A percentile compares a stretch with the other conserved stretches of the same genome.
These are phyloP conservation scores for Diaporthe sp. DNA, from an alignment of 2,329 filamentous ascomycete genomes.

Conservation along the genomic window DNA sequence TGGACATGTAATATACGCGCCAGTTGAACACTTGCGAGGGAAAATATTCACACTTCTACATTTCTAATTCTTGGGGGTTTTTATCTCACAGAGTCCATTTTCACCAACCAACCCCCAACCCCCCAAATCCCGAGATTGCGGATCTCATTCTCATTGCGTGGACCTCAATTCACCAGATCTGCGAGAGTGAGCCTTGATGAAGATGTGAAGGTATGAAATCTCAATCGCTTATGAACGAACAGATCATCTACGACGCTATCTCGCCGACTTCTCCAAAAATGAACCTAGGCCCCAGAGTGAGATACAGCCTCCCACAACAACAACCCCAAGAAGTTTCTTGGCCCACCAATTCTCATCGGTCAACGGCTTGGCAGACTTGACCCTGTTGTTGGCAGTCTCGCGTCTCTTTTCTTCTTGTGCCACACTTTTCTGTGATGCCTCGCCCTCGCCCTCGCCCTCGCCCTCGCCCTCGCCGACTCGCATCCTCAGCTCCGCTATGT, in stretches of 20 bases:
- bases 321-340: slow-evolving; percentile 72
- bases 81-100: too few species aligned
- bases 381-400: slow-evolving; percentile 45
- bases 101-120: background rate
- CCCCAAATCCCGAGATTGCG: too few species aligned
- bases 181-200: background rate
- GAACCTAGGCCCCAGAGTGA: slow-evolving; percentile 69
- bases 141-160: too few species aligned
- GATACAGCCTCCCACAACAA: slow-evolving; percentile 70
- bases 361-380: slow-evolving; percentile 67
- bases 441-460: slow-evolving; percentile 55
- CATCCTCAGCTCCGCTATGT: slow-evolving; percentile 65
- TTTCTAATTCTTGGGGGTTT: background rate
- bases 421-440: slow-evolving; percentile 36
- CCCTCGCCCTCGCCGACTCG: slow-evolving; percentile 58
- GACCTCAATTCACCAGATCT: background rate
- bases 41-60: background rate
- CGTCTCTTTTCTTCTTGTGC: slow-evolving; percentile 37
- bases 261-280: slow-evolving; percentile 53
- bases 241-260: background rate
- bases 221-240: background rate
- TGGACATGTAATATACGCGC: background rate
- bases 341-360: slow-evolving; percentile 75
- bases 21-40: background rate
- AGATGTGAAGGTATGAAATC: too few species aligned